Percentiles rank a stretch among this genome's conserved stretches.
phyloP scores from a whole-genome alignment of 495 filamentous ascomycete species.

The Thermothielavioides terrestris region DNA sequence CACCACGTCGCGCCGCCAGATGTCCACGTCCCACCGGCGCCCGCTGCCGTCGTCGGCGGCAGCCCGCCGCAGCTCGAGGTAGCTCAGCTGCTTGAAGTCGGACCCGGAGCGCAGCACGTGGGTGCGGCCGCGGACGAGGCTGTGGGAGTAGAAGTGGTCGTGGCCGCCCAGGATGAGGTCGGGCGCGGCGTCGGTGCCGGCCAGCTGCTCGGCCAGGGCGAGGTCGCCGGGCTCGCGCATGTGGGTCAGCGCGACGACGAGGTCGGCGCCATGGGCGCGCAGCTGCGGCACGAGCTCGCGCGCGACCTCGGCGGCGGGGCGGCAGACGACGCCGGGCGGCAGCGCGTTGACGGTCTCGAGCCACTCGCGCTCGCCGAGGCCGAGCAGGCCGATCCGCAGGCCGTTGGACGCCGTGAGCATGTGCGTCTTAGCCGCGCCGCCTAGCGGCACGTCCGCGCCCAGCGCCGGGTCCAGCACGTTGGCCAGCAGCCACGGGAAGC shows the following conservation, averaged over 20 bases:
- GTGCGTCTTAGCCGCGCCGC: conserved; percentile 56
- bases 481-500: conserved; percentile 82
- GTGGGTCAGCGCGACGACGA: conserved; percentile 75
- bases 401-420: conserved; percentile 74
- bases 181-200: conserved; percentile 54
- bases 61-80: conserved; percentile 63
- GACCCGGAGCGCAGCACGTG: conserved; percentile 77
- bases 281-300: conserved; percentile 60
- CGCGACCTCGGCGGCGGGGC: conserved; percentile 63
- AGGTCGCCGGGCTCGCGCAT: conserved; percentile 79
- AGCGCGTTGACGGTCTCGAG: conserved; percentile 80
- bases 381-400: conserved; percentile 76
- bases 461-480: conserved; percentile 75
- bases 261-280: conserved; percentile 66
- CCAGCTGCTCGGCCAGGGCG: conserved; percentile 63
- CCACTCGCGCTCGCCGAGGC: conserved; percentile 70
- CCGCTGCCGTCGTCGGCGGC: conserved; percentile 32
- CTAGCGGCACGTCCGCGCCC: conserved; percentile 58
- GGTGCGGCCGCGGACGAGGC: conserved; percentile 61
- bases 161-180: conserved; percentile 85
- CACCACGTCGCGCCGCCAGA: conserved; percentile 63
- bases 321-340: conserved; percentile 71
- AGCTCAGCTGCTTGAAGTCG: conserved; percentile 86
- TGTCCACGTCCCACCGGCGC: conserved; percentile 63
- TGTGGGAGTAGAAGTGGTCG: conserved; percentile 79